Conservation (phyloP, 2,329 filamentous ascomycete species). For the Ascochyta pisi region DNA sequence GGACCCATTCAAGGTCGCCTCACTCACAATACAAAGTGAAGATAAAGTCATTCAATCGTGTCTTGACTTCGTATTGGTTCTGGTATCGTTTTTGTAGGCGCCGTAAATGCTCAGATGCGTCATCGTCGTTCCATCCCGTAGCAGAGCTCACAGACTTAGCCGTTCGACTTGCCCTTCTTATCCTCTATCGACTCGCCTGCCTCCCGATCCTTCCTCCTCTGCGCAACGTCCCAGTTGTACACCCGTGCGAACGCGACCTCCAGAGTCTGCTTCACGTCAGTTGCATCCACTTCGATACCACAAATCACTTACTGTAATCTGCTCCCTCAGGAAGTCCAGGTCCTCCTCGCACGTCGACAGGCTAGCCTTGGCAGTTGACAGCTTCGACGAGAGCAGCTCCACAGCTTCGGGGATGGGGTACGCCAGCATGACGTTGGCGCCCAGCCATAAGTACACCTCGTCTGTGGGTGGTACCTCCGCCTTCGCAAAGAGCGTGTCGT, state of each 20-base stretch:
- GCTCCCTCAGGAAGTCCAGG: constrained; percentile 90
- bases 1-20: not conserved
- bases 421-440: constrained; percentile 96
- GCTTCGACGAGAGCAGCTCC: constrained; percentile 76
- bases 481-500: constrained; percentile 93
- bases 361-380: constrained; percentile 79
- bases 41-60: not conserved
- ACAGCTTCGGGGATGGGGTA: constrained; percentile 92
- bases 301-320: constrained; percentile 77
- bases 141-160: constrained; percentile 14
- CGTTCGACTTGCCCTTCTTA: constrained; percentile 40
- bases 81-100: constrained; percentile 14
- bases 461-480: constrained; percentile 82
- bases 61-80: not conserved
- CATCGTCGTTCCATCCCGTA: not conserved
- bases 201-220: constrained; percentile 90
- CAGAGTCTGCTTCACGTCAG: constrained; percentile 70
- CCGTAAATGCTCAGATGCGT: constrained; percentile 4
- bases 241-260: constrained; percentile 95
- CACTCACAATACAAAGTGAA: not conserved
- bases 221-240: constrained; percentile 99
- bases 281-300: not conserved
- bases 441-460: constrained; percentile 97
- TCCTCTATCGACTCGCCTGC: constrained; percentile 54
- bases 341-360: constrained; percentile 93